A percentile compares a stretch with the other conserved stretches of the same genome.
phyloP scores from a whole-genome alignment of 768 basidiomycete genomes.

The Kwoniella botswanensis region DNA sequence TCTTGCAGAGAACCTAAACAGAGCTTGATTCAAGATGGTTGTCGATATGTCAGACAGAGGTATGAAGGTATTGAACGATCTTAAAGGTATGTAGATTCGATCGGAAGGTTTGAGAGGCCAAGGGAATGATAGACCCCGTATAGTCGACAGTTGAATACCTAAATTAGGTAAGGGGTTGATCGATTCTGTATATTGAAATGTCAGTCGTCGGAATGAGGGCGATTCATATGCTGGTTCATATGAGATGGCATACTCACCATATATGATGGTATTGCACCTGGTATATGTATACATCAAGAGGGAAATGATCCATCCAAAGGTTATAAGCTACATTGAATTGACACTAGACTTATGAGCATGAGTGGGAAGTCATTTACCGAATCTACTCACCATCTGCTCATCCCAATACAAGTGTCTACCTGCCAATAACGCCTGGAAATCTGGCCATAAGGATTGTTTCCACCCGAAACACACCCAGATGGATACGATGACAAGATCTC shows the following conservation, averaged over 20 bases:
- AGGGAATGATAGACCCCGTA: slow-evolving; percentile 41
- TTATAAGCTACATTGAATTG: neutral
- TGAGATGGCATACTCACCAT: slow-evolving; percentile 27
- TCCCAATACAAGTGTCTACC: neutral
- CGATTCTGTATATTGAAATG: slow-evolving; percentile 36
- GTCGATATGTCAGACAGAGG: slow-evolving; percentile 45
- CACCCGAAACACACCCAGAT: neutral
- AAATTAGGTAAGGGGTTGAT: slow-evolving; percentile 39
- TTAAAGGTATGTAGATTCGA: slow-evolving; percentile 17
- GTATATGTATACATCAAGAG: slow-evolving; percentile 3
- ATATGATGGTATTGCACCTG: slow-evolving; percentile 28
- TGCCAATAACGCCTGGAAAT: neutral
- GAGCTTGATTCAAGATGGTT: slow-evolving; percentile 46
- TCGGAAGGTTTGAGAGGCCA: neutral
- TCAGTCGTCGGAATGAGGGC: neutral
- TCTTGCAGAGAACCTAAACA: slow-evolving; percentile 41
- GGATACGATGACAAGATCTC: slow-evolving; percentile 8
- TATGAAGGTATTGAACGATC: slow-evolving; percentile 39
- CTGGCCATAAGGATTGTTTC: neutral
- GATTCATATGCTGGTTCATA: neutral
- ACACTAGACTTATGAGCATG: neutral
- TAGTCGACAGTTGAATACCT: slow-evolving; percentile 44
- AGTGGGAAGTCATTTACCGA: neutral
- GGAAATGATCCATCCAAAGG: slow-evolving; percentile 1
- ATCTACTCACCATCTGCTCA: neutral